Conservation (phyloP, 2,329 filamentous ascomycete species). For the Neurospora sp. region DNA sequence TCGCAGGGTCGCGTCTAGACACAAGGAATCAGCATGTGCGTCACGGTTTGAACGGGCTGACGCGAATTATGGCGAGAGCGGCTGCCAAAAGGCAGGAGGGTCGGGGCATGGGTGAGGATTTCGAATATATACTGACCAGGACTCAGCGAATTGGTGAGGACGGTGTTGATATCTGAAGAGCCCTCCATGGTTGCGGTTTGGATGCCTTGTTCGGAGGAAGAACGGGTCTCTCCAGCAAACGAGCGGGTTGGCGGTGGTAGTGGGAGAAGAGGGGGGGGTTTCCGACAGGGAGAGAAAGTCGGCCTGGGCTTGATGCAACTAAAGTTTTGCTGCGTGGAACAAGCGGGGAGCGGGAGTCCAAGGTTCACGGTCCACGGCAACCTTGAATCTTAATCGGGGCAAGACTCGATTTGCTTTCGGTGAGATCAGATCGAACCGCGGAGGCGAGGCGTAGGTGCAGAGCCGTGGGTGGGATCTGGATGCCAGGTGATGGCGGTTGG, state of each 20-base stretch:
- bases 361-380: constrained; percentile 1
- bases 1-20: constrained; percentile 76
- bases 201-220: constrained; percentile 10
- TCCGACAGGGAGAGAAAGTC: constrained; percentile 16
- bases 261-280: constrained; percentile 13
- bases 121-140: constrained; percentile 55
- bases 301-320: constrained; percentile 14
- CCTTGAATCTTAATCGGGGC: background rate
- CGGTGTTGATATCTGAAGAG: constrained; percentile 85
- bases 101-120: constrained; percentile 6
- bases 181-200: constrained; percentile 46
- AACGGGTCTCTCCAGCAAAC: constrained; percentile 7
- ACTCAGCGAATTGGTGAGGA: constrained; percentile 94
- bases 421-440: background rate
- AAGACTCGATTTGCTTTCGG: background rate
- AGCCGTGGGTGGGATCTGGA: background rate
- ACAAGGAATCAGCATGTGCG: constrained; percentile 26
- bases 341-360: constrained; percentile 15
- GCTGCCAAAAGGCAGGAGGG: constrained; percentile 6
- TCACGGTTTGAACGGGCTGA: constrained; percentile 10
- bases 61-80: constrained; percentile 10
- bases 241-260: constrained; percentile 7
- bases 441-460: background rate
- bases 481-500: background rate
- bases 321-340: constrained; percentile 19